Evolutionary conservation across 441 rosid genomes (phyloP).

Genomic region (Lepidium campestre): DNA sequence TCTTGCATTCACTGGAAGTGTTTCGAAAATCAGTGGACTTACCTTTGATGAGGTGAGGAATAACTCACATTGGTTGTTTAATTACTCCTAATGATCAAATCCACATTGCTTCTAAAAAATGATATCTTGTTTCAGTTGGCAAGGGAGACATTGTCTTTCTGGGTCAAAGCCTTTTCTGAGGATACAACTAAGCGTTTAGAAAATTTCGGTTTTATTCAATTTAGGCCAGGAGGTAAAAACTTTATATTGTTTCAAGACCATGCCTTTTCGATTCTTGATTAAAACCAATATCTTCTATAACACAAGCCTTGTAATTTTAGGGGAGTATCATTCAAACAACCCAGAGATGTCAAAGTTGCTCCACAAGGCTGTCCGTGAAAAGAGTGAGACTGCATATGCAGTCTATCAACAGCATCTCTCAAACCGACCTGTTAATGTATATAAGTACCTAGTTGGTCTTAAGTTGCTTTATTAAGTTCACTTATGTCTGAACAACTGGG

Average conservation of each 20-base stretch:
- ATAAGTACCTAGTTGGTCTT: slow-evolving; percentile 20
- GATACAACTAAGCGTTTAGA: slow-evolving; percentile 98
- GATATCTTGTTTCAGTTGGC: slow-evolving; percentile 59
- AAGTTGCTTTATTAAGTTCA: not conserved
- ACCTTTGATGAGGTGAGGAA: slow-evolving; percentile 83
- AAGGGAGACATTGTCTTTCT: slow-evolving; percentile 92
- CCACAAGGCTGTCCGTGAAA: slow-evolving; percentile 98
- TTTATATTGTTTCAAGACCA: slow-evolving; percentile 2
- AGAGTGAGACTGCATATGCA: slow-evolving; percentile 89
- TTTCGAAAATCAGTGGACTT: slow-evolving; percentile 80
- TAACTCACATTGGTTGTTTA: not conserved
- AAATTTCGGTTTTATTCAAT: slow-evolving; percentile 92
- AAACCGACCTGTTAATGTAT: slow-evolving; percentile 88
- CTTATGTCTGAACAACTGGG: not conserved
- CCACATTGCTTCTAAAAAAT: slow-evolving; percentile 18
- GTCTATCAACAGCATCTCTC: slow-evolving; percentile 97
- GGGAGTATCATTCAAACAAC: slow-evolving; percentile 98
- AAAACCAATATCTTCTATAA: not conserved
- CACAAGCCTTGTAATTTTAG: slow-evolving; percentile 30
- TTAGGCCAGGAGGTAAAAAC: slow-evolving; percentile 85
- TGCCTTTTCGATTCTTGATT: not conserved
- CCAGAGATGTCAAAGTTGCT: slow-evolving; percentile 99
- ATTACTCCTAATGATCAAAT: not conserved
- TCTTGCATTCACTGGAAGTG: slow-evolving; percentile 87
- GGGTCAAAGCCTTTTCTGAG: slow-evolving; percentile 99